Evolutionary conservation across 1,139 yeast genomes (phyloP).

Genomic region (Scheffersomyces stambukii): DNA sequence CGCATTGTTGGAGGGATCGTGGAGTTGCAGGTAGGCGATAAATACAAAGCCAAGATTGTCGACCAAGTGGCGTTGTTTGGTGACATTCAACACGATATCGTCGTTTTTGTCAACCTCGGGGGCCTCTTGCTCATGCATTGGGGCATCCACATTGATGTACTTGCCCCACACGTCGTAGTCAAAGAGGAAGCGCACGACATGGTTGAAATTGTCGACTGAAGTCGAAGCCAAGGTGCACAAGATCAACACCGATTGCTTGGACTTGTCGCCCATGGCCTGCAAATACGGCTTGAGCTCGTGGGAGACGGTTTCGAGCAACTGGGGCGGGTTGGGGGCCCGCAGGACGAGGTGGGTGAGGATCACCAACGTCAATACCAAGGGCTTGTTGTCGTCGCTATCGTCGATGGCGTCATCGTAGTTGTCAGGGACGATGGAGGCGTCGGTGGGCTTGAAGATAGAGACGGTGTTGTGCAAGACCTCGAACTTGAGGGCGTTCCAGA

Average conservation of each 20-base stretch:
- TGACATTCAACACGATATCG: slow-evolving; percentile 38
- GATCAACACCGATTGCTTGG: slow-evolving; percentile 58
- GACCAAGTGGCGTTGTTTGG: slow-evolving; percentile 58
- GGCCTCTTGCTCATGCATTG: slow-evolving; percentile 10
- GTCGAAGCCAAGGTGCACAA: slow-evolving; percentile 50
- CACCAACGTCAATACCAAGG: slow-evolving; percentile 44
- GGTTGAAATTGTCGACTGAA: slow-evolving; percentile 38
- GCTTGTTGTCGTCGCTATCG: slow-evolving; percentile 36
- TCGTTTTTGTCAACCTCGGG: slow-evolving; percentile 17
- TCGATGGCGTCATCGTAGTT: slow-evolving; percentile 24
- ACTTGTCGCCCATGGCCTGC: slow-evolving; percentile 45
- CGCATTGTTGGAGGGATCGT: slow-evolving; percentile 9
- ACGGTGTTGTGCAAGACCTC: slow-evolving; percentile 76
- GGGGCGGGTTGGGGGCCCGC: slow-evolving; percentile 26
- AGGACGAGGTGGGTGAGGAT: slow-evolving; percentile 42
- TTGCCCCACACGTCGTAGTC: slow-evolving; percentile 36
- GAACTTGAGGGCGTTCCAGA: slow-evolving; percentile 88
- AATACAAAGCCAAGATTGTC: slow-evolving; percentile 56
- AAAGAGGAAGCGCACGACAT: slow-evolving; percentile 36
- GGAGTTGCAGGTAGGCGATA: slow-evolving; percentile 26
- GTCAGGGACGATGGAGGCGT: slow-evolving; percentile 24
- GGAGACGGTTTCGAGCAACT: slow-evolving; percentile 37
- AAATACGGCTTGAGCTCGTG: slow-evolving; percentile 59
- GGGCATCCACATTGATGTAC: slow-evolving; percentile 21
- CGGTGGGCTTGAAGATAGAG: slow-evolving; percentile 27